These are phyloP conservation scores for Elaphomyces granulatus DNA, from an alignment of 495 filamentous ascomycete species.

Conservation along the genomic window DNA sequence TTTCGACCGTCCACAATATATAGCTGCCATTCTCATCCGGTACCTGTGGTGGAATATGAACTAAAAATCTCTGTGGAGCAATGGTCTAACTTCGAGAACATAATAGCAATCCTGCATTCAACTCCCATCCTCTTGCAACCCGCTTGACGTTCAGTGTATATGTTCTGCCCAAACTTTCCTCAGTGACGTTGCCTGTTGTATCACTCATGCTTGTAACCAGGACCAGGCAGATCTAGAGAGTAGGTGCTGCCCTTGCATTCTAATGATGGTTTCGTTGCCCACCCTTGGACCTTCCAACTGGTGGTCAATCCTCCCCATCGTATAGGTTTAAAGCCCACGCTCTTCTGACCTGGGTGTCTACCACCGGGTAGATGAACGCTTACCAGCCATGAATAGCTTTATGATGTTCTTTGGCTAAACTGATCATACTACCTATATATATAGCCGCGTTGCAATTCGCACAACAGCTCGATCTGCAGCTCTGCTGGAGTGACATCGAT, in stretches of 20 bases:
- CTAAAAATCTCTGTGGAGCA: background rate
- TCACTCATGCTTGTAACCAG: slow-evolving; percentile 38
- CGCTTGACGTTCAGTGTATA: slow-evolving; percentile 49
- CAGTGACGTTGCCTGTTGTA: slow-evolving; percentile 48
- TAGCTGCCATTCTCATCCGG: no score
- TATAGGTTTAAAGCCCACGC: background rate
- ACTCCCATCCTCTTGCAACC: slow-evolving; percentile 36
- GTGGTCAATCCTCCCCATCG: no score
- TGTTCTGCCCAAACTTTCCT: slow-evolving; percentile 49
- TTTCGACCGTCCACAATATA: no score
- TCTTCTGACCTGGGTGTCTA: background rate
- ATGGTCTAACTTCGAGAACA: background rate
- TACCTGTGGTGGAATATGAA: no score
- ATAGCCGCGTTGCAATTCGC: slow-evolving; percentile 38
- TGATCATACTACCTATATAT: no score
- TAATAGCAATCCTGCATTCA: slow-evolving; percentile 42
- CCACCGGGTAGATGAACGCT: no score
- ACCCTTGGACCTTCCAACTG: no score
- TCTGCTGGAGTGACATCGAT: slow-evolving; percentile 25
- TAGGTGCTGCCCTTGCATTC: slow-evolving; percentile 16
- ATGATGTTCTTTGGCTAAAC: no score
- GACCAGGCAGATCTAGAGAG: slow-evolving; percentile 41
- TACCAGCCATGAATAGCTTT: no score
- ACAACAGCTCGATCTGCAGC: slow-evolving; percentile 34
- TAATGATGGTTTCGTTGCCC: background rate